phyloP scores from a whole-genome alignment of 371 early-diverging fungal genomes.

The Mortierella sp. region DNA sequence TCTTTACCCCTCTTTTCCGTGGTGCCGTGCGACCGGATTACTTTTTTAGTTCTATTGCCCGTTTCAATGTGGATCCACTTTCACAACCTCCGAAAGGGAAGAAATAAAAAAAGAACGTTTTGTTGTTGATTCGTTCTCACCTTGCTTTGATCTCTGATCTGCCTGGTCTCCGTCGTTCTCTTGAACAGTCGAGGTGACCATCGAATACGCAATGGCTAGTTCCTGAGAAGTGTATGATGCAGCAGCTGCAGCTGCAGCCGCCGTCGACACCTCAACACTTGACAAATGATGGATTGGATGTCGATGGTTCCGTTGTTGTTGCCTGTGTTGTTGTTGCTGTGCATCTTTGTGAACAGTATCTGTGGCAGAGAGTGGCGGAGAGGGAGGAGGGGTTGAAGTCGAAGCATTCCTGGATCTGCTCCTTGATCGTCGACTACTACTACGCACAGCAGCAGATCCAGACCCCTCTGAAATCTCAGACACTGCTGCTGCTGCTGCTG shows the following conservation, averaged over 20 bases:
- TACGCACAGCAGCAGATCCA: background rate
- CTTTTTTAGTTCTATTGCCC: background rate
- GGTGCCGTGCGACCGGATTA: background rate
- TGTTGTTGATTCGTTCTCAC: background rate
- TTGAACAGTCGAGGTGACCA: constrained; percentile 40
- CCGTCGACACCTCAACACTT: constrained; percentile 7
- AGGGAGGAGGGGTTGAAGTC: constrained; percentile 8
- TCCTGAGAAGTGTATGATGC: constrained; percentile 44
- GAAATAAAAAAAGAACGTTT: background rate
- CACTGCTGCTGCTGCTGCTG: background rate
- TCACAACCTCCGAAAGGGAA: background rate
- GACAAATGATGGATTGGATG: background rate
- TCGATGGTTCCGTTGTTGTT: background rate
- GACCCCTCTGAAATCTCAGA: background rate
- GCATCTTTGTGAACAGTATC: background rate
- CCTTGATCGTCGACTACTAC: background rate
- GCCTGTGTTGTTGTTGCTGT: background rate
- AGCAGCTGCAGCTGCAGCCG: constrained; percentile 32
- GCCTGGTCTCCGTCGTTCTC: background rate
- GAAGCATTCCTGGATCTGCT: constrained; percentile 3
- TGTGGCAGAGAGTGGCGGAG: constrained; percentile 11
- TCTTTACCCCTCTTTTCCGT: background rate
- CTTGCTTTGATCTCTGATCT: constrained; percentile 10
- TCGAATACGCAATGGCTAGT: constrained; percentile 46
- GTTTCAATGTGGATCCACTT: background rate